A percentile compares a stretch with the other conserved stretches of the same genome.
phyloP scores from a whole-genome alignment of 1,284 basidiomycete genomes.

The Trametes hirsuta region DNA sequence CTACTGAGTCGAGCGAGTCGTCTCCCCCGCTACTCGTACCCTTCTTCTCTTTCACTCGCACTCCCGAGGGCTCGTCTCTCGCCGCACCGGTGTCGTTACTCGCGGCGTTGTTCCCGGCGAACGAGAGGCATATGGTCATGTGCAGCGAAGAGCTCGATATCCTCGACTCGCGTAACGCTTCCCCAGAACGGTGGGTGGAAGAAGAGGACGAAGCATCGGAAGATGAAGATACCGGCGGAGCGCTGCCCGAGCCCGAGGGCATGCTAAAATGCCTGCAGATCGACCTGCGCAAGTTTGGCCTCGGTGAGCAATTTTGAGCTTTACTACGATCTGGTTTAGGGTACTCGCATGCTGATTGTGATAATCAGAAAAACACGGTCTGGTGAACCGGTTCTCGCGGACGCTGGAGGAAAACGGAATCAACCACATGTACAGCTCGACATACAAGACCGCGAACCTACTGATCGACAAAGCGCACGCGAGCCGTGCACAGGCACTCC shows the following conservation, averaged over 20 bases:
- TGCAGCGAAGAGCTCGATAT: slow-evolving; percentile 68
- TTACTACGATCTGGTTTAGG: background rate
- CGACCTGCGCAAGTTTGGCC: slow-evolving; percentile 67
- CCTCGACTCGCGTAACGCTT: slow-evolving; percentile 48
- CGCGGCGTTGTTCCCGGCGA: slow-evolving; percentile 64
- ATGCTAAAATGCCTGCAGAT: slow-evolving; percentile 69
- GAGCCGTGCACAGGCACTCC: slow-evolving; percentile 33
- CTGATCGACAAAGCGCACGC: slow-evolving; percentile 52
- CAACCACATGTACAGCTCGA: slow-evolving; percentile 85
- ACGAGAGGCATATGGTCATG: slow-evolving; percentile 73
- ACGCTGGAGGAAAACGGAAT: slow-evolving; percentile 72
- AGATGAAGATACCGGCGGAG: slow-evolving; percentile 38
- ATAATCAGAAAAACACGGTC: slow-evolving; percentile 66
- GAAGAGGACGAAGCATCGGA: slow-evolving; percentile 39
- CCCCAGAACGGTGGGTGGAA: slow-evolving; percentile 34
- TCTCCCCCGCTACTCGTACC: slow-evolving; percentile 43
- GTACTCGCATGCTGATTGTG: background rate
- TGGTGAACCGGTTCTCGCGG: slow-evolving; percentile 76
- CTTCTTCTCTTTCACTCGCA: slow-evolving; percentile 78
- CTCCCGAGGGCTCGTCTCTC: slow-evolving; percentile 72
- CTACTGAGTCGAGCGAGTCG: slow-evolving; percentile 21
- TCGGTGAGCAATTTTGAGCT: slow-evolving; percentile 48
- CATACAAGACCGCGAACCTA: slow-evolving; percentile 83
- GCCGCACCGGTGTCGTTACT: slow-evolving; percentile 66
- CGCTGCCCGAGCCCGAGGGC: slow-evolving; percentile 38